Evolutionary conservation across 2,329 filamentous ascomycete species (phyloP).

Genomic region (Curvularia hawaiiensis): DNA sequence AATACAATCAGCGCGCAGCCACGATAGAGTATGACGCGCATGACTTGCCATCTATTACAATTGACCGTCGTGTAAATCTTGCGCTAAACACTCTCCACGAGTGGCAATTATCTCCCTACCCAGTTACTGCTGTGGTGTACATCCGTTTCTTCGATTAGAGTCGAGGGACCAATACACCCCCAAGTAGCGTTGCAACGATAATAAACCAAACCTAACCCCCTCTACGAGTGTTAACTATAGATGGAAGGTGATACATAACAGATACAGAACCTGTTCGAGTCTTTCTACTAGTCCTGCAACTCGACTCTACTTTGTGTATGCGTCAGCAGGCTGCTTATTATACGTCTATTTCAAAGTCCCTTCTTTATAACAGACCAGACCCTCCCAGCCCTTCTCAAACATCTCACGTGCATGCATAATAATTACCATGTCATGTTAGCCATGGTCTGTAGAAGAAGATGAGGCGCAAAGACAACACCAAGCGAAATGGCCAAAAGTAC

Average conservation of each 20-base stretch:
- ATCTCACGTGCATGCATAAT: not conserved
- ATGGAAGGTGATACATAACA: not conserved
- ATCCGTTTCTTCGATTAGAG: not conserved
- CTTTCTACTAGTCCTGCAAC: not conserved
- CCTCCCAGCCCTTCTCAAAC: not conserved
- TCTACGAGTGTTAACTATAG: not conserved
- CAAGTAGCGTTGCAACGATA: not conserved
- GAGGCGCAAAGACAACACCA: not conserved
- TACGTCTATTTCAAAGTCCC: not conserved
- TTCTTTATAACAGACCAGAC: too few relatives aligned
- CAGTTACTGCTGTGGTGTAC: too few relatives aligned
- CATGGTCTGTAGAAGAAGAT: not conserved
- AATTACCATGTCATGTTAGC: not conserved
- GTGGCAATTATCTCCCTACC: too few relatives aligned
- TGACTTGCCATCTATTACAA: not conserved
- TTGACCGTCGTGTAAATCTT: not conserved
- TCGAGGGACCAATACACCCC: not conserved
- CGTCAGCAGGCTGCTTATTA: not conserved
- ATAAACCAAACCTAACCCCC: too few relatives aligned
- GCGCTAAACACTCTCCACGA: too few relatives aligned
- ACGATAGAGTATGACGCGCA: not conserved
- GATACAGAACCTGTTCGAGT: not conserved
- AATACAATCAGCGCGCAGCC: not conserved
- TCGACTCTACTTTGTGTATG: not conserved
- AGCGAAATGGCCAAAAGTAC: constrained; percentile 10